Evolutionary conservation across 345 rosid genomes (phyloP).

Genomic region (Nephelium lappaceum): DNA sequence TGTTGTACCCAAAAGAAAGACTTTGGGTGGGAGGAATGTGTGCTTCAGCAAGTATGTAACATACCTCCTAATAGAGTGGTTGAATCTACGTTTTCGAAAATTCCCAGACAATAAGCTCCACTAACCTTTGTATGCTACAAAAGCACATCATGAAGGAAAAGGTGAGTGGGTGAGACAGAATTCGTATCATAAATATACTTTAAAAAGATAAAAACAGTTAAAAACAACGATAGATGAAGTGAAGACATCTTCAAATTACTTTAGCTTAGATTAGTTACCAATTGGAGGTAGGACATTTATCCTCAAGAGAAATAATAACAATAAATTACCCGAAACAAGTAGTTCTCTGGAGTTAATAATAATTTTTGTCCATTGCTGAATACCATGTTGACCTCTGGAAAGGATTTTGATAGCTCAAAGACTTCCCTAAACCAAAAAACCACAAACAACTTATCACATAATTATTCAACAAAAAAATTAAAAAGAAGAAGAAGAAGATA

Average conservation of each 20-base stretch:
- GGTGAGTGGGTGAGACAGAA: constrained; percentile 9
- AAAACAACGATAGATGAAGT: constrained; percentile 11
- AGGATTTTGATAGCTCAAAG: constrained; percentile 45
- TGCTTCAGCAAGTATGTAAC: constrained; percentile 18
- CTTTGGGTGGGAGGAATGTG: constrained; percentile 16
- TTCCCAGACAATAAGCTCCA: constrained; percentile 78
- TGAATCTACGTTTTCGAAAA: constrained; percentile 67
- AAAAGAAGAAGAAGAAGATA: too few species aligned
- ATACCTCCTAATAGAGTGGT: constrained; percentile 88
- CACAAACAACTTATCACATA: constrained; percentile 4
- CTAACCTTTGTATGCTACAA: constrained; percentile 64
- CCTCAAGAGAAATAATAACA: constrained; percentile 10
- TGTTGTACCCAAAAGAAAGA: constrained; percentile 16
- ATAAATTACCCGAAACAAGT: constrained; percentile 62
- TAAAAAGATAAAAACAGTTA: neutral
- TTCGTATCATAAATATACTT: neutral
- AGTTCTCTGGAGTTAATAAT: constrained; percentile 75
- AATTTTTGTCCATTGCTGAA: constrained; percentile 64
- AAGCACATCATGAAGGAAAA: constrained; percentile 25
- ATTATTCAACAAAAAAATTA: constrained; percentile 15
- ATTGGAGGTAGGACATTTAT: neutral
- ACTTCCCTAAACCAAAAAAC: constrained; percentile 41
- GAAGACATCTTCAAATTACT: constrained; percentile 17
- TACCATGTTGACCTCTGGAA: constrained; percentile 63
- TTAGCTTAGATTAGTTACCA: constrained; percentile 5